Percentiles rank a stretch among this genome's conserved stretches.
phyloP scores from a whole-genome alignment of 495 filamentous ascomycete species.

The Friedmanniomyces endolithicus region DNA sequence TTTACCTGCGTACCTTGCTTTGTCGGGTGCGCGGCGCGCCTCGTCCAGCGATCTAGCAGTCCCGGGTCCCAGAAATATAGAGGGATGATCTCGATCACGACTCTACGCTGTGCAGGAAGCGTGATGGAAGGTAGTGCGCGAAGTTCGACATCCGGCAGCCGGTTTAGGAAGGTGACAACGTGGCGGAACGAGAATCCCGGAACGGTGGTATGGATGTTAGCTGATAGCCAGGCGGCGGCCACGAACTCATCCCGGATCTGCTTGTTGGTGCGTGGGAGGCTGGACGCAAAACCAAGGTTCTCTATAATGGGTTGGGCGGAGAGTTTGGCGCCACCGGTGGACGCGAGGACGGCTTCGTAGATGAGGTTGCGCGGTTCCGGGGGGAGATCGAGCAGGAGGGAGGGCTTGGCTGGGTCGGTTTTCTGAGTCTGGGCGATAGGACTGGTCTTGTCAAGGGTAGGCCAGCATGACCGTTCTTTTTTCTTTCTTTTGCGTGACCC shows the following conservation, averaged over 20 bases:
- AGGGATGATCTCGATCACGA: not conserved
- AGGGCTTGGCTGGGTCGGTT: not conserved
- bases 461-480: no score
- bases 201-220: not conserved
- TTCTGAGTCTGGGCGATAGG: not conserved
- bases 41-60: not conserved
- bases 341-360: not conserved
- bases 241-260: conserved; percentile 3
- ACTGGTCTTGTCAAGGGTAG: not conserved
- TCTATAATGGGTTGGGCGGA: not conserved
- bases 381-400: not conserved
- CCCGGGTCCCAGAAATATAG: not conserved
- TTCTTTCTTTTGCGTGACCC: no score
- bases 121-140: not conserved
- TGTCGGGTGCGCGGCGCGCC: not conserved
- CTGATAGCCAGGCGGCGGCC: not conserved
- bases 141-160: not conserved
- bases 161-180: conserved; percentile 4
- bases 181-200: not conserved
- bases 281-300: not conserved
- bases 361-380: not conserved
- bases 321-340: not conserved
- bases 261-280: not conserved
- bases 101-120: not conserved
- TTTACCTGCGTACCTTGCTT: not conserved